Conservation (phyloP, 257 asterid genomes). For the Solanum corneliomulleri region DNA sequence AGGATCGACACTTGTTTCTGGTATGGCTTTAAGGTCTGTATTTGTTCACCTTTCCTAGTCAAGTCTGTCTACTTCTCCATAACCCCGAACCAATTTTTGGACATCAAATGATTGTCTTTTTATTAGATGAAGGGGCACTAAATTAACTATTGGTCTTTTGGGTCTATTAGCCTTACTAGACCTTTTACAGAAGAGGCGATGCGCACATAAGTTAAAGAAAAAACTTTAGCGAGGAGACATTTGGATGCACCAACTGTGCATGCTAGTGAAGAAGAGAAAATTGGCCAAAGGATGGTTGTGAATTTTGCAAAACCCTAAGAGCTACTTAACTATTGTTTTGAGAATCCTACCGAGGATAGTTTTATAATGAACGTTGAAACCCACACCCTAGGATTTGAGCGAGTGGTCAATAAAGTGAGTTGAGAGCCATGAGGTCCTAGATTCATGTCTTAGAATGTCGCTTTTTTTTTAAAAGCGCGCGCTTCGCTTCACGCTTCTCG, state of each 20-base stretch:
- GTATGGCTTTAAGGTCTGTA: not conserved
- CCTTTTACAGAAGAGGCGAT: not conserved
- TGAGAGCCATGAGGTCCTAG: not conserved
- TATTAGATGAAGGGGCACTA: not conserved
- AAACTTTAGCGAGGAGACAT: not conserved
- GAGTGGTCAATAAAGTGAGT: not conserved
- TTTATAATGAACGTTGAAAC: not conserved
- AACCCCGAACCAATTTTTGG: not conserved
- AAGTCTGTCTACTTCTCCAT: not conserved
- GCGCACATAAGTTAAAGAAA: not conserved
- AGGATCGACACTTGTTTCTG: not conserved
- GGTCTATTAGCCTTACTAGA: not conserved
- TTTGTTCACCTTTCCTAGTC: not conserved
- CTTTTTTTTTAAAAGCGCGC: too few species aligned
- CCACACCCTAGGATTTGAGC: not conserved
- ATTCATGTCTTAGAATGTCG: not conserved
- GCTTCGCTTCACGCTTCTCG: too few species aligned
- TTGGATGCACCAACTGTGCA: not conserved
- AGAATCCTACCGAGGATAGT: not conserved
- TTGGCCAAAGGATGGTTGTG: not conserved
- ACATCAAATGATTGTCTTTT: not conserved
- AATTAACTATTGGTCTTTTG: not conserved
- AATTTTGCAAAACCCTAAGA: not conserved
- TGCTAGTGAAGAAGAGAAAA: not conserved
- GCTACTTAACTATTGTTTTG: not conserved